Conservation (phyloP, 495 filamentous ascomycete species). For the Aspergillus avenaceus region DNA sequence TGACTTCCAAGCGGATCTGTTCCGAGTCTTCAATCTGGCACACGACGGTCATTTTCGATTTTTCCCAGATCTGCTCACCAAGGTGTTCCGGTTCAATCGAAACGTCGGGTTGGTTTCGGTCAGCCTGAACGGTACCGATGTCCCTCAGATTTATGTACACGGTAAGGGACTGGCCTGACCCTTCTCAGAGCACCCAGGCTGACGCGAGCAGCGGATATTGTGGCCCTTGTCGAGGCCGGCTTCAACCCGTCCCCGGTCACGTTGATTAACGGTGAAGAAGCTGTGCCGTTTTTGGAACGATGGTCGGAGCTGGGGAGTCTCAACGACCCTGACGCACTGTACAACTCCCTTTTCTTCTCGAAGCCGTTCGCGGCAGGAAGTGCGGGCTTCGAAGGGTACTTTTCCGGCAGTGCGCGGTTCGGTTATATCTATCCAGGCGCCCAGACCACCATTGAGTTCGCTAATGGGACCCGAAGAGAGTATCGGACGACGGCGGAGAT, state of each 20-base stretch:
- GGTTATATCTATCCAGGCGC: neutral
- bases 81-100: neutral
- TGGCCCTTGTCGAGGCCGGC: neutral
- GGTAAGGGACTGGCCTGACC: no score
- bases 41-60: slow-evolving; percentile 1
- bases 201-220: neutral
- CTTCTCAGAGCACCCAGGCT: neutral
- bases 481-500: neutral
- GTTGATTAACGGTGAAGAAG: neutral
- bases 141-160: neutral
- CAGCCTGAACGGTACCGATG: neutral
- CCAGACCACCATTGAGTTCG: neutral
- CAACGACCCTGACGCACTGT: neutral
- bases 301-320: neutral
- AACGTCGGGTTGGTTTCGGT: neutral
- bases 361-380: neutral
- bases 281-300: neutral
- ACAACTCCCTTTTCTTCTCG: neutral
- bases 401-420: neutral
- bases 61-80: neutral
- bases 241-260: neutral
- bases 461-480: neutral
- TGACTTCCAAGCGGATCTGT: slow-evolving; percentile 1
- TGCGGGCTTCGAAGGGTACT: neutral
- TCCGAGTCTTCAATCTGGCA: neutral